Evolutionary conservation across 1,284 basidiomycete genomes (phyloP).

Genomic region (Microbotryum intermedium): DNA sequence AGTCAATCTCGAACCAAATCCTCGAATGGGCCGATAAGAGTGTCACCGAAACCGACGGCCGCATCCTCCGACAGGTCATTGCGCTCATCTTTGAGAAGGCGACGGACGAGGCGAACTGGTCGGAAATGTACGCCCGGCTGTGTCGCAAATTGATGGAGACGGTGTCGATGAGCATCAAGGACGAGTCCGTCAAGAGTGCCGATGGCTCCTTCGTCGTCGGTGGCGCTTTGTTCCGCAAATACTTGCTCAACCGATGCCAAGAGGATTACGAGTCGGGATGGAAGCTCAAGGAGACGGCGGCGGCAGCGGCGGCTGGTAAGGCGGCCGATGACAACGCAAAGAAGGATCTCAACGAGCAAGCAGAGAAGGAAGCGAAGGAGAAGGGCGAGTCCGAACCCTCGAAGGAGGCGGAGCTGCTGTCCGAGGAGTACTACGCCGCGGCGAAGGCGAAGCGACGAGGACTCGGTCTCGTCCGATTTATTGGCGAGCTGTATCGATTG

Average conservation of each 20-base stretch:
- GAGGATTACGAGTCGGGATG: conserved; percentile 86
- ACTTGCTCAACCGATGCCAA: conserved; percentile 84
- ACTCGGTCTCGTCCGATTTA: conserved; percentile 93
- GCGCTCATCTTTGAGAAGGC: conserved; percentile 95
- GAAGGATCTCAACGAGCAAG: conserved; percentile 45
- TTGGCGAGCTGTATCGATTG: conserved; percentile 95
- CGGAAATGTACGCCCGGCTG: conserved; percentile 91
- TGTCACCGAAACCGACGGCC: conserved; percentile 81
- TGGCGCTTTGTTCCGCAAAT: conserved; percentile 79
- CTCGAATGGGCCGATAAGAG: conserved; percentile 91
- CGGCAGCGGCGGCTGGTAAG: conserved; percentile 48
- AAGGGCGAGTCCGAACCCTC: conserved; percentile 16
- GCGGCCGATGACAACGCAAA: conserved; percentile 50
- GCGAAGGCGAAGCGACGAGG: conserved; percentile 96
- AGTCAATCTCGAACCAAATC: conserved; percentile 86
- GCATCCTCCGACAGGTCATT: conserved; percentile 90
- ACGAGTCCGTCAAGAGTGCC: conserved; percentile 65
- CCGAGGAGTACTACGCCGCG: conserved; percentile 92
- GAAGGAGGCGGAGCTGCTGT: conserved; percentile 52
- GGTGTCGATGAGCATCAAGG: conserved; percentile 74
- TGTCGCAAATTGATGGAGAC: conserved; percentile 90
- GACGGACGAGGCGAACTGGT: conserved; percentile 89
- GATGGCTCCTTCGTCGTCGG: conserved; percentile 79
- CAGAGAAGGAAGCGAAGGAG: conserved; percentile 38
- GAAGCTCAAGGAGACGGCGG: conserved; percentile 49